Base-by-base conservation (phyloP, 495 filamentous ascomycete genomes). In the Penicillium macrosclerotiorum region DNA sequence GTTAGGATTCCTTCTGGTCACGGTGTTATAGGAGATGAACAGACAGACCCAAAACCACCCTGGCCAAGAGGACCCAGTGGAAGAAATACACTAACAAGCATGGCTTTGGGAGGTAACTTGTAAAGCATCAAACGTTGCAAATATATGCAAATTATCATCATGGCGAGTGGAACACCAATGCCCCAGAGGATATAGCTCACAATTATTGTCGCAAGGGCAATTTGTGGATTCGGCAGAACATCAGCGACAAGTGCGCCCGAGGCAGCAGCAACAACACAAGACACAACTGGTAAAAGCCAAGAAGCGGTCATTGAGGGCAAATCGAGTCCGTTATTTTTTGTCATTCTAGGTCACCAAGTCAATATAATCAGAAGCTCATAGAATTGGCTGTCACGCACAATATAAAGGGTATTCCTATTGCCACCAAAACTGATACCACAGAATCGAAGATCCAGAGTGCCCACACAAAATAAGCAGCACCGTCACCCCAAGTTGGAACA, bases 31-130 rank as follows among this genome's bases (percentile, higher is more conserved):
- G n/a, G n/a, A n/a, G n/a, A n/a, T n/a, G n/a, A n/a, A n/a, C n/a
- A n/a, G 68, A 79, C 38, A 19, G 27, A 41, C 38, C 38, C 38
- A 30, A 41, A 41, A 12, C 38, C 38, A 25, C 73, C 73, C 52
- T 73, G 69, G 3, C 77, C 77, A 0, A 80, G 48, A 0, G 77
- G 77, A 1, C 78, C 78, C 5, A 80, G 36, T 8, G 78, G 78
- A 8, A 81, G 63, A 45, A 81, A 77, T 5, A 74, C 64, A 29
- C 64, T 71, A 12, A 78, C 74, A 41, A 80, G 77, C 37, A 74
- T 67, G 49, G 75, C 77, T 2, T 63, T 62, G 2, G 73, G 63
- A 0, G 74, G 78, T 2, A 78, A 56, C 30, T 71, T 68, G 52
- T 76, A 62, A 1, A 74, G 49, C 14, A 71, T 68, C 13, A 82